phyloP scores from a whole-genome alignment of 352 stramenopile genomes.

The Phytophthora rubi region DNA sequence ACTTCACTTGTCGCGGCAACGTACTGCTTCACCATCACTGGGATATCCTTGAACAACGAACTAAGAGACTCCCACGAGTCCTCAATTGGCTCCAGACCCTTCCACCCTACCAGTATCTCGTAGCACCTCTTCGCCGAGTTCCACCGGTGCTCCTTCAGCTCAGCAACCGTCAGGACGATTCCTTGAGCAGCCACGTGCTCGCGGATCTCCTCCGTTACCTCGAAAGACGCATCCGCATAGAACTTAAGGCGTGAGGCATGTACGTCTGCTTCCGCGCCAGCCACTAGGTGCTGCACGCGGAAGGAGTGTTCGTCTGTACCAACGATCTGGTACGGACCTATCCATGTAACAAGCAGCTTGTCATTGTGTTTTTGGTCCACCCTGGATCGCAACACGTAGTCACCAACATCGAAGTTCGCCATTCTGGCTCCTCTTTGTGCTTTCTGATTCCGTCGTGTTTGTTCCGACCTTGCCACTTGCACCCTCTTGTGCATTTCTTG shows the following conservation, averaged over 20 bases:
- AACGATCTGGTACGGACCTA: conserved; percentile 35
- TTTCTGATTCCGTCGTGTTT: conserved; percentile 19
- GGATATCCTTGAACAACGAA: conserved; percentile 6
- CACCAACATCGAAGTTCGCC: conserved; percentile 27
- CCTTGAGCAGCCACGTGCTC: conserved; percentile 32
- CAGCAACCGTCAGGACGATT: conserved; percentile 22
- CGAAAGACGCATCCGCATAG: conserved; percentile 25
- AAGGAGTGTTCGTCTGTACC: conserved; percentile 25
- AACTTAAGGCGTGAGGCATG: conserved; percentile 41
- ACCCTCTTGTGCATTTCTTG: conserved; percentile 26
- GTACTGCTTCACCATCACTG: conserved; percentile 13
- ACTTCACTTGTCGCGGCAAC: background rate
- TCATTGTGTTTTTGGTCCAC: conserved; percentile 33
- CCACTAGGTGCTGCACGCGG: conserved; percentile 21
- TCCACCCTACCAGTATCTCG: conserved; percentile 10
- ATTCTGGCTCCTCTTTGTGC: conserved; percentile 8
- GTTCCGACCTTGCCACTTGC: conserved; percentile 1
- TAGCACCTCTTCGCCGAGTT: conserved; percentile 1
- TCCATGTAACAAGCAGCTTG: conserved; percentile 17
- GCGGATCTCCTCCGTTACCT: conserved; percentile 32
- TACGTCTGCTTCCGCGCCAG: conserved; percentile 24
- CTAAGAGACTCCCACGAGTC: conserved; percentile 12
- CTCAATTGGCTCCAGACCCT: conserved; percentile 1
- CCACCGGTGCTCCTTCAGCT: conserved; percentile 11
- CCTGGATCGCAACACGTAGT: conserved; percentile 38